Evolutionary conservation across 306 rosid species (phyloP), one percentile per base, ranked within the genome.

Genomic region (Glycyrrhiza uralensis): DNA sequence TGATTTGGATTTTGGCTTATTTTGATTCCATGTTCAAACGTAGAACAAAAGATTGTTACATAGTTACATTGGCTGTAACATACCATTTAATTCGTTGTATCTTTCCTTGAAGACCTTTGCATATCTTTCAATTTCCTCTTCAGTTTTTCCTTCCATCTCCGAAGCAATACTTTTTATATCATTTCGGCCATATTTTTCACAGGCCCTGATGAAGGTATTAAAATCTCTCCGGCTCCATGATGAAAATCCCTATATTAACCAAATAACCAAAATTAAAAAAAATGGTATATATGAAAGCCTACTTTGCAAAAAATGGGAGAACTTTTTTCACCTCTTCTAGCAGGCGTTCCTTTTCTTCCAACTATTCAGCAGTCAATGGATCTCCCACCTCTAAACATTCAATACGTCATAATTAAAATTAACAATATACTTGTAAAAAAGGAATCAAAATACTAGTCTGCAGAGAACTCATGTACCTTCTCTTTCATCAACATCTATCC

Each of bases 121-220:
- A 20, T 94, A 94, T 94, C 99, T 88, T 84, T 94, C 99, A 77
- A 94, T 97, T 81, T 94, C 99, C 85, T 87, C 97, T 71, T 89
- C 99, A 20, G 90, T 83, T 89, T 91, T 94, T 51, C 97, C 99
- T 76, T 94, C 99, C 99, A 94, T 89, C 79, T 94, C 99, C 13
- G 88, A 86, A 70, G 92, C 96, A 78, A 91, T 89, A 76, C 87
- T 67, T 77, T 78, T 79, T 15, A 94, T 88, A 79, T 94, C 99
- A 76, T 76, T 84, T 62, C 99, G 90, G 32, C 99, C 99, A 84
- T 89, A 94, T 85, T 88, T 94, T 88, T 94, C 99, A 68, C 99
- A 94, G 24, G 97, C 99, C 85, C 97, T 94, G 41, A 94, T 84
- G 88, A 94, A 94, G 55, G 97, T 91, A 85, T 91, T 94, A 74